Evolutionary conservation across 139 green algal species (phyloP), one percentile per base, ranked within the genome.

Genomic region (Edaphochlamys debaryana): DNA sequence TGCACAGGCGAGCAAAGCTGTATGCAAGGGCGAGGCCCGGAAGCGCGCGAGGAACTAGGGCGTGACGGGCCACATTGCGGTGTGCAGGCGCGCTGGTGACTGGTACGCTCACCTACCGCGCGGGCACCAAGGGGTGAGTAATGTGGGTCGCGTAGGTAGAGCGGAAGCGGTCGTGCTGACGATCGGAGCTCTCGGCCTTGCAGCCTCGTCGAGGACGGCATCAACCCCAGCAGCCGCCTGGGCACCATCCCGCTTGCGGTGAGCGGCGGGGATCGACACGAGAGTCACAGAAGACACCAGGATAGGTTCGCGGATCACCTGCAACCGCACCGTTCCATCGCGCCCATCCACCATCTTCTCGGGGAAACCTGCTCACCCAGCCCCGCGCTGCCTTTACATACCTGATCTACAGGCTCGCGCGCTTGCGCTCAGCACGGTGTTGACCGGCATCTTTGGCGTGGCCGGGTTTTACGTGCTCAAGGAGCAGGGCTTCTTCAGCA

Each of bases 151-250:
- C 45, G 13, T 13, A 22, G 45, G 9, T 54, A 13, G 11, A 54
- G 45, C 45, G n/a, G n/a, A n/a, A n/a, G n/a, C n/a, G n/a, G n/a
- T 34, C 13, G 20, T 29, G 38, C 41, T 29, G 54, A 67, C 9
- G 7, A 67, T 30, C 15, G 60, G 5, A 37, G 29, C 29, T 3
- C 52, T 15, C 52, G n/a, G 56, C 56, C 45, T 32, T 50, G 75
- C 76, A 88, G 84, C 38, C 48, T 88, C n/a, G 60, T 82, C 17
- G 84, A 88, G 29, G 84, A 88, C 81, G 84, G 84, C 25, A 85
- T 88, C 37, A 85, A 85, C 60, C 84, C 84, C 5, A 37, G 34
- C 50, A 79, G 27, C 32, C 84, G 78, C 25, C 54, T 88, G 50
- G 69, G 84, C 62, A 67, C 85, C 19, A 85, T 88, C 37, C 84